Conservation (phyloP, 116 monocot genomes). For the Zostera marina region DNA sequence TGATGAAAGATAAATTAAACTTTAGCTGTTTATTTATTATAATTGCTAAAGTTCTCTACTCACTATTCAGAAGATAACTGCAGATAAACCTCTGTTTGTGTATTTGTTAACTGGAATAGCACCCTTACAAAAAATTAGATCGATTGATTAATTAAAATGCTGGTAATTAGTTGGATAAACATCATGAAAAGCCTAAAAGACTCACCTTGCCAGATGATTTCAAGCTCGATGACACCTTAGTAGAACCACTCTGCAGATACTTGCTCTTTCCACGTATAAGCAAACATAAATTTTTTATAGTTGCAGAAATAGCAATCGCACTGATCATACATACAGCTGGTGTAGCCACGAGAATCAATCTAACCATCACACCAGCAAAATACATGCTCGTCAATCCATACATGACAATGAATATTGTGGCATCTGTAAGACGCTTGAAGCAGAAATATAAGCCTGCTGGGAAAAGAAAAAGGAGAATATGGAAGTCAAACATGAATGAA, state of each 20-base stretch:
- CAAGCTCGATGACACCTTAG: conserved; percentile 31
- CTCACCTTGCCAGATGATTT: conserved; percentile 88
- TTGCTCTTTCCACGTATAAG: conserved; percentile 46
- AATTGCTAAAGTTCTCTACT: no score
- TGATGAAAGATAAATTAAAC: no score
- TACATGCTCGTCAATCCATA: conserved; percentile 99
- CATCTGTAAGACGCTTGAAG: conserved; percentile 85
- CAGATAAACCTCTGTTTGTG: no score
- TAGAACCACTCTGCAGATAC: conserved; percentile 20
- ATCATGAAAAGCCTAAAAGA: background rate
- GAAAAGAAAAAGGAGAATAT: conserved; percentile 86
- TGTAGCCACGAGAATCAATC: conserved; percentile 96
- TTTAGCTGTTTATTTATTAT: no score
- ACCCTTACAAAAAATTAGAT: no score
- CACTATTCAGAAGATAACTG: no score
- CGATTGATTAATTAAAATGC: no score
- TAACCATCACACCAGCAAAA: conserved; percentile 99
- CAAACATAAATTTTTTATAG: conserved; percentile 65
- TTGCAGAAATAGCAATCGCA: conserved; percentile 78
- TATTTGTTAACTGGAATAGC: no score
- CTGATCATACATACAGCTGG: conserved; percentile 88
- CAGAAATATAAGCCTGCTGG: conserved; percentile 97
- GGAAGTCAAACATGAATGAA: conserved; percentile 98
- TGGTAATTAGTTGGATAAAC: background rate
- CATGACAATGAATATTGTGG: conserved; percentile 93